These are phyloP conservation scores for Micractinium conductrix DNA, from an alignment of 139 green algal genomes.

Conservation along the genomic window DNA sequence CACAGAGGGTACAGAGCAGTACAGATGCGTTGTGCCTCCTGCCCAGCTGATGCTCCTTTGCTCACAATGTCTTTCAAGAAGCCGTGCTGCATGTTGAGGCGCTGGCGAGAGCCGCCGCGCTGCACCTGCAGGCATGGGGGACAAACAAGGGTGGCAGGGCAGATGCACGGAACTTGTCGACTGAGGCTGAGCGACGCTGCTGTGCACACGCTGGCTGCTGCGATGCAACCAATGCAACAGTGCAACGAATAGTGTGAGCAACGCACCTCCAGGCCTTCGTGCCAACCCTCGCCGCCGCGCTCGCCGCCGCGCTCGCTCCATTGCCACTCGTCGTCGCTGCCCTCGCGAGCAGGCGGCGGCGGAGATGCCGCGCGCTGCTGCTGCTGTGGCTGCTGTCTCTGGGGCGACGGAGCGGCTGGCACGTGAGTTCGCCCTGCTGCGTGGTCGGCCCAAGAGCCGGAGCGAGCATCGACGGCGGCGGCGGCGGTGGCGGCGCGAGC, in stretches of 20 bases:
- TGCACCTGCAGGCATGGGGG: conserved; percentile 8
- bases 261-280: conserved; percentile 14
- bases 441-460: conserved; percentile 1
- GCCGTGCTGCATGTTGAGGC: conserved; percentile 34
- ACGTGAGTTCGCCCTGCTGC: too few species aligned
- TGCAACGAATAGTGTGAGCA: too few species aligned
- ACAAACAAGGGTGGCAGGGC: too few species aligned
- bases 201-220: too few species aligned
- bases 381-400: too few species aligned
- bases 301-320: neutral
- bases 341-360: neutral
- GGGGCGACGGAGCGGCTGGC: too few species aligned
- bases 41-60: too few species aligned
- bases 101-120: conserved; percentile 1
- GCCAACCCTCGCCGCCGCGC: conserved; percentile 27
- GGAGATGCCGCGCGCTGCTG: neutral
- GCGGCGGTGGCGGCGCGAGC: neutral
- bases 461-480: neutral
- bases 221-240: too few species aligned
- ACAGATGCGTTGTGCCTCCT: neutral
- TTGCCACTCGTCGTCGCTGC: neutral
- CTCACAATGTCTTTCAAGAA: conserved; percentile 42
- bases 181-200: too few species aligned
- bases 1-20: neutral
- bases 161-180: too few species aligned